phyloP scores from a whole-genome alignment of 2,329 filamentous ascomycete genomes.

The Colletotrichum echinochloae region DNA sequence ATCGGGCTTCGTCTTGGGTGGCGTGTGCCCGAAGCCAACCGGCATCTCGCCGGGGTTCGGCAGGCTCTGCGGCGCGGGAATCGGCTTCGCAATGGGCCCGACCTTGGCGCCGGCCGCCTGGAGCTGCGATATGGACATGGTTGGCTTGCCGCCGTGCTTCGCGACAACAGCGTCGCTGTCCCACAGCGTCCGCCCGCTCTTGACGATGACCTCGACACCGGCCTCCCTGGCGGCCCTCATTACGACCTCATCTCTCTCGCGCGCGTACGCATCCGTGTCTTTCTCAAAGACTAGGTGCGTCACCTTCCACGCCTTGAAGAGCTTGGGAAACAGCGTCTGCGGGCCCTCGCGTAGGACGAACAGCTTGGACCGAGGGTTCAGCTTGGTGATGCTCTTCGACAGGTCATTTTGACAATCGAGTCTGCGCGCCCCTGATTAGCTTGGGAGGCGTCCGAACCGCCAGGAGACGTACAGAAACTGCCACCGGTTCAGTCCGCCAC shows the following conservation, averaged over 20 bases:
- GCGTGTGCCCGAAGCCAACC: slow-evolving; percentile 68
- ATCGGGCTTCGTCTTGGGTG: slow-evolving; percentile 65
- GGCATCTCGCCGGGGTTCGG: slow-evolving; percentile 75
- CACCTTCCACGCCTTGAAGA: slow-evolving; percentile 79
- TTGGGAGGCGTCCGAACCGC: background rate
- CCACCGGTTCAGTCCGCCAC: slow-evolving; percentile 80
- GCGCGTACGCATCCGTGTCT: slow-evolving; percentile 80
- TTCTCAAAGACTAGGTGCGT: slow-evolving; percentile 84
- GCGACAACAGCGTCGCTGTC: slow-evolving; percentile 78
- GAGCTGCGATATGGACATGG: slow-evolving; percentile 79
- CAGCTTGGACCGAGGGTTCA: slow-evolving; percentile 79
- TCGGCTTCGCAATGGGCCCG: slow-evolving; percentile 70
- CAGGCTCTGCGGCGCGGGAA: slow-evolving; percentile 68
- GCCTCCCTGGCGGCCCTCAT: slow-evolving; percentile 69
- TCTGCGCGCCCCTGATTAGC: slow-evolving; percentile 49
- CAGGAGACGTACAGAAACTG: slow-evolving; percentile 70
- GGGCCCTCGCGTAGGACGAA: slow-evolving; percentile 79
- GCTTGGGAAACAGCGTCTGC: slow-evolving; percentile 76
- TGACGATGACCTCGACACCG: slow-evolving; percentile 75
- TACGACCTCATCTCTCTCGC: slow-evolving; percentile 72
- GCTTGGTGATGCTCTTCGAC: slow-evolving; percentile 72
- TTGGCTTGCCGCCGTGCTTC: slow-evolving; percentile 75
- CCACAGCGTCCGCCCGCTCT: slow-evolving; percentile 76
- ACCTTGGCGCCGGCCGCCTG: slow-evolving; percentile 72
- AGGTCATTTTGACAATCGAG: slow-evolving; percentile 81